Conservation (phyloP, 208 protist species). For the Trypanosoma avium region DNA sequence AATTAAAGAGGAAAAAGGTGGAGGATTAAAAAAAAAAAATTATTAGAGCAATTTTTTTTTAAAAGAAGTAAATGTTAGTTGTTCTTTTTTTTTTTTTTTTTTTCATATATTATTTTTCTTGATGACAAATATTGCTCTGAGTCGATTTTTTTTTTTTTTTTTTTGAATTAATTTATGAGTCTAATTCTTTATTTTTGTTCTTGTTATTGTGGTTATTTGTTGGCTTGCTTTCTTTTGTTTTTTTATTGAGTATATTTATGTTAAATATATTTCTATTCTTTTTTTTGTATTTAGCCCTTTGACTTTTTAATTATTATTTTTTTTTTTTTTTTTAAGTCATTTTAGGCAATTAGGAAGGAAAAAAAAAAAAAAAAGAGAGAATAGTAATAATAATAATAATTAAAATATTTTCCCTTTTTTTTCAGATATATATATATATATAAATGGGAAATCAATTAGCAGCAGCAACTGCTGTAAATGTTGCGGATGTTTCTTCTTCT, state of each 20-base stretch:
- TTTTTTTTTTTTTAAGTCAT: not conserved
- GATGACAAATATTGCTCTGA: not conserved
- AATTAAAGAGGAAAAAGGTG: not conserved
- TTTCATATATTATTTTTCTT: not conserved
- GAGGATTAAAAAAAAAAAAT: not conserved
- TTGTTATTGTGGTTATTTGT: not conserved
- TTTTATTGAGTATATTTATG: not conserved
- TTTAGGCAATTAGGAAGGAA: not conserved
- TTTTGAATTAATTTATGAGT: not conserved
- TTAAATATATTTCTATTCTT: slow-evolving; percentile 8
- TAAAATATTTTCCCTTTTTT: not conserved
- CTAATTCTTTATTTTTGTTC: not conserved
- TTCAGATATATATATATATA: slow-evolving; percentile 1
- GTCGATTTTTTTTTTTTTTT: not conserved
- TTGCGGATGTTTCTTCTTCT: slow-evolving; percentile 51
- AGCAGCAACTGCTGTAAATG: slow-evolving; percentile 49
- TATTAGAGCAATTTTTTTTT: not conserved
- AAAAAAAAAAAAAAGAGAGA: slow-evolving; percentile 12
- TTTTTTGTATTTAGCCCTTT: not conserved
- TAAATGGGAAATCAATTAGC: slow-evolving; percentile 83
- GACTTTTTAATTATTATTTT: not conserved
- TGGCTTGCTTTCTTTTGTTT: not conserved
- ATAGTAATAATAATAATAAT: not conserved
- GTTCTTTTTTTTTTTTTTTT: not conserved
- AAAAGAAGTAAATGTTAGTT: not conserved